Base-by-base conservation (phyloP, 1,284 basidiomycete species). In the Cutaneotrichosporon daszewskae region DNA sequence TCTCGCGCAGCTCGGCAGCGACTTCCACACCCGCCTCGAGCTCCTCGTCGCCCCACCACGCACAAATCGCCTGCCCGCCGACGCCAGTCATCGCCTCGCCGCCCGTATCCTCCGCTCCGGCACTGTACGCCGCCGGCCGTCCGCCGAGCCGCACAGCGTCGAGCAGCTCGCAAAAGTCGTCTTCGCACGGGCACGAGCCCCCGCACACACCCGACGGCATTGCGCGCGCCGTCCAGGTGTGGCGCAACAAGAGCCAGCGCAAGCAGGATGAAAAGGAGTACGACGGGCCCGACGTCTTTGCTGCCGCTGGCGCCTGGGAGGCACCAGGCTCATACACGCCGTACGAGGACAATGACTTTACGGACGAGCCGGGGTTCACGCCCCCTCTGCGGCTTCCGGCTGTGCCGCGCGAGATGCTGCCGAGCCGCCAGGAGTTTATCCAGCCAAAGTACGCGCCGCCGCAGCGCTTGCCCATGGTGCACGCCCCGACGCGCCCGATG, bases 221-320 rank as follows among this genome's bases (percentile, higher is more conserved):
- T 24, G 40, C 39, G 16, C 35, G 42, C 24, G 48, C 48, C 10
- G 43, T 49, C 28, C 38, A 26, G 17, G 32, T 38, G 14, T 49
- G 48, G 48, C 43, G 48, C 12, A 26, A 29, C 24, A 45, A 42
- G 39, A 45, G 40, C 39, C 39, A 28, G 32, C 24, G 25, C 37
- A 40, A 40, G 38, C 12, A 31, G n/a, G 28, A 18, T 6, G 25
- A 14, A 6, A 19, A 38, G 11, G 37, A 18, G 14, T 9, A 3
- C 14, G 27, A 13, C 28, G 27, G 32, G 18, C 24, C 37, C 10
- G 36, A 44, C 29, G 43, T 38, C 9, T 44, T 44, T 16, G 43
- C 43, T 9, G 18, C 36, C 29, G 23, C 43, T 6, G 43, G 43
- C 18, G 43, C 43, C 5, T 44, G 36, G 36, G 29, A 44, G 36